Percentiles rank a stretch among this genome's conserved stretches.
Conservation (phyloP, 108 stramenopile species). For the Stephanodiscus triporus region DNA sequence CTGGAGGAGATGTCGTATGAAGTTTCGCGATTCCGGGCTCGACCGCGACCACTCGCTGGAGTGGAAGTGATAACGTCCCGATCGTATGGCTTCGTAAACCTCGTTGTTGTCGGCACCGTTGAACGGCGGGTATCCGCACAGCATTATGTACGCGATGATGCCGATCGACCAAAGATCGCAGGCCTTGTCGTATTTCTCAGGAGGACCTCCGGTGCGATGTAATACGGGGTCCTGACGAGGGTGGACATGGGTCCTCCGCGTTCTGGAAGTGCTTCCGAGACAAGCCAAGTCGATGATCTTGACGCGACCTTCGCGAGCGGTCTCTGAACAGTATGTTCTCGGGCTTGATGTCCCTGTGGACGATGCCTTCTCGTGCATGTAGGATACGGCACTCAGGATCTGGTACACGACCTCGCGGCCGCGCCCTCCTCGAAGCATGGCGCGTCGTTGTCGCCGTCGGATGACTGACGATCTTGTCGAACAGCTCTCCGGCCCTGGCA, state of each 20-base stretch:
- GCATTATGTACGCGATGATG: conserved; percentile 89
- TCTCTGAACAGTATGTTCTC: no score
- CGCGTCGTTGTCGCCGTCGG: no score
- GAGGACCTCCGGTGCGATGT: conserved; percentile 64
- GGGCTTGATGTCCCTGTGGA: no score
- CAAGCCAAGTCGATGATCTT: no score
- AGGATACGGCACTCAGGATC: no score
- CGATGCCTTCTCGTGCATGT: no score
- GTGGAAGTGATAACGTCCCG: conserved; percentile 36
- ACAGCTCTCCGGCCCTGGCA: no score
- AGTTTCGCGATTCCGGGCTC: conserved; percentile 51
- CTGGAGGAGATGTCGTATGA: conserved; percentile 45
- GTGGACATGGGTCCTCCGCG: conserved; percentile 12
- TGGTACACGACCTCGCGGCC: no score
- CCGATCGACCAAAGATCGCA: conserved; percentile 93
- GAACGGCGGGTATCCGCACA: conserved; percentile 97
- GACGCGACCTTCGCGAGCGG: no score
- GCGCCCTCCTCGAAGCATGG: no score
- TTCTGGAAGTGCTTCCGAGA: no score
- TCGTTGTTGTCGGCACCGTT: conserved; percentile 85
- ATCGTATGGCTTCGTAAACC: conserved; percentile 9
- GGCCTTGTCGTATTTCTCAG: conserved; percentile 59
- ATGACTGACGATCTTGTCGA: no score
- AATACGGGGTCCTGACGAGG: conserved; percentile 60
- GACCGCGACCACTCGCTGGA: conserved; percentile 54